Evolutionary conservation across 106 monocot genomes (phyloP).

Genomic region (Dendrobium chrysotoxum): DNA sequence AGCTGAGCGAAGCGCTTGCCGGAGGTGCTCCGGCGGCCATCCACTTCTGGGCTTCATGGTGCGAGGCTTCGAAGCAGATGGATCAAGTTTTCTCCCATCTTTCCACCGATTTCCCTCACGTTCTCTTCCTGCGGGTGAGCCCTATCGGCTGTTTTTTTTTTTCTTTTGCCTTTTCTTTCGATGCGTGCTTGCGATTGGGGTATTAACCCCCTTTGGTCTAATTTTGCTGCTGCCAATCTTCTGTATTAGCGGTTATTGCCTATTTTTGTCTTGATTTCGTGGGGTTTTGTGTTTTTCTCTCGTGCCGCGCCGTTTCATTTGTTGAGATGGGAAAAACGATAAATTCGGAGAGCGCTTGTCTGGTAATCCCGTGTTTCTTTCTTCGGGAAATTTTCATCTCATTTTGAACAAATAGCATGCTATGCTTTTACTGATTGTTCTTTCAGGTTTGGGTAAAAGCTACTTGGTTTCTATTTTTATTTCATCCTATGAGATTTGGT

Average conservation of each 20-base stretch:
- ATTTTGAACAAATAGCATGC: neutral
- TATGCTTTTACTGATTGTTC: neutral
- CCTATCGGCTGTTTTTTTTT: neutral
- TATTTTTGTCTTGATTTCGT: neutral
- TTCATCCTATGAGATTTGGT: neutral
- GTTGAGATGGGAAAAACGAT: neutral
- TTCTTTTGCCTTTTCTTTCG: neutral
- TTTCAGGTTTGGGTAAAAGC: neutral
- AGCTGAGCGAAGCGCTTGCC: constrained; percentile 47
- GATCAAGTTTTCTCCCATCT: constrained; percentile 95
- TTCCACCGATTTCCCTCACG: constrained; percentile 80
- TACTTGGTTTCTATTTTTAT: neutral
- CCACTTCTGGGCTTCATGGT: constrained; percentile 96
- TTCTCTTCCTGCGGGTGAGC: constrained; percentile 64
- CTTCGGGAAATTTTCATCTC: neutral
- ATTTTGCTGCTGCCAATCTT: neutral
- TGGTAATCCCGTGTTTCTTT: neutral
- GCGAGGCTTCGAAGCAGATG: constrained; percentile 97
- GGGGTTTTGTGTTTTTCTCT: neutral
- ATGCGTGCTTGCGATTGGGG: neutral
- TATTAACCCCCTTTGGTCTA: too few relatives aligned
- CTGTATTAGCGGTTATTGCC: neutral
- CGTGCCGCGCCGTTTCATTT: neutral
- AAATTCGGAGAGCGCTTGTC: neutral
- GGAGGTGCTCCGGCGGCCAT: constrained; percentile 32